Conservation (phyloP, 129 eudicot genomes). For the Pulicaria dysenterica region DNA sequence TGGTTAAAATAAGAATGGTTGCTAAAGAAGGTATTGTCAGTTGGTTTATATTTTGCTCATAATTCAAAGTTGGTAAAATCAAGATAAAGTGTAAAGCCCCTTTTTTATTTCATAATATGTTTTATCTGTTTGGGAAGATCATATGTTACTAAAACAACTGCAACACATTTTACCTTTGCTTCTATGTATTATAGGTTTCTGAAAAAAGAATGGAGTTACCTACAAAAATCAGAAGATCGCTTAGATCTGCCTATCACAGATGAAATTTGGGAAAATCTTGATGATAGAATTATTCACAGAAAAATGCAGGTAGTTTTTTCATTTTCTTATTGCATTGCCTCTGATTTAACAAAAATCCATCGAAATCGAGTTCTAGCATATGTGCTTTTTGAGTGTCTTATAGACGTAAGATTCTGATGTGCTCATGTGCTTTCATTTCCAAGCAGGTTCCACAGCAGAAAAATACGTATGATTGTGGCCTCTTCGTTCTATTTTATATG, state of each 20-base stretch:
- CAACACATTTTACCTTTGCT: background rate
- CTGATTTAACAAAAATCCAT: too few relatives aligned
- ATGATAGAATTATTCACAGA: conserved; percentile 47
- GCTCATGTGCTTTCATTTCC: background rate
- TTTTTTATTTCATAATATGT: background rate
- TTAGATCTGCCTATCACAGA: conserved; percentile 48
- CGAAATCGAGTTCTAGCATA: background rate
- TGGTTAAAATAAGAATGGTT: too few relatives aligned
- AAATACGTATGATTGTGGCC: conserved; percentile 83
- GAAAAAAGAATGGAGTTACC: conserved; percentile 67
- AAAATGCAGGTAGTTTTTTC: conserved; percentile 45
- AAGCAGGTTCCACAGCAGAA: conserved; percentile 81
- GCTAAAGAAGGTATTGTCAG: too few relatives aligned
- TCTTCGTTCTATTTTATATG: conserved; percentile 77
- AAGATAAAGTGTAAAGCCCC: too few relatives aligned
- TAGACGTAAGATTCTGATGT: background rate
- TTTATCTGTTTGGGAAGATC: background rate
- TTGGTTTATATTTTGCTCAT: too few relatives aligned
- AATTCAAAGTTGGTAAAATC: too few relatives aligned
- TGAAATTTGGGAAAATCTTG: conserved; percentile 60
- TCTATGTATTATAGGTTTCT: conserved; percentile 52
- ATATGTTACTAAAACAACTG: conserved; percentile 1
- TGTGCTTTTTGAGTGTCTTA: background rate
- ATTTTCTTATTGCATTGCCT: background rate
- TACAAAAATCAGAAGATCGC: conserved; percentile 42